phyloP scores from a whole-genome alignment of 169 alveolate species.

The Theileria luwenshuni region DNA sequence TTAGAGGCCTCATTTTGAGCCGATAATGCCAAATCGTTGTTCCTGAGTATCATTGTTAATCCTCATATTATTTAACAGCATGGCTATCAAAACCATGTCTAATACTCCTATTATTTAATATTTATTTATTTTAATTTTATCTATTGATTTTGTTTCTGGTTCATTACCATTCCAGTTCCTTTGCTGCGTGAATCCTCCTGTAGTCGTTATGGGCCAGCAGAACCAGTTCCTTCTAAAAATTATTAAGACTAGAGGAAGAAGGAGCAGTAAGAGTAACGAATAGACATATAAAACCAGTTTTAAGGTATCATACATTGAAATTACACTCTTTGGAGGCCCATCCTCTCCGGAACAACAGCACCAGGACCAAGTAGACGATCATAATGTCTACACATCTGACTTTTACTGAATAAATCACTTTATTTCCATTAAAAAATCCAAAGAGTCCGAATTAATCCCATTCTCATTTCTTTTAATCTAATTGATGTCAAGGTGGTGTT shows the following conservation, averaged over 20 bases:
- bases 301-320: background rate
- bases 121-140: background rate
- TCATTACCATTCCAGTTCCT: slow-evolving; percentile 49
- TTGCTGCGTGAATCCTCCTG: slow-evolving; percentile 52
- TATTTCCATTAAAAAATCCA: no score
- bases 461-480: no score
- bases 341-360: background rate
- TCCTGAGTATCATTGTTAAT: slow-evolving; percentile 11
- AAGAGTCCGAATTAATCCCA: no score
- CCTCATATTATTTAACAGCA: background rate
- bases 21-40: slow-evolving; percentile 28
- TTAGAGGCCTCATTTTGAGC: slow-evolving; percentile 34
- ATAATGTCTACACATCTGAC: no score
- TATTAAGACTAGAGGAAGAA: no score
- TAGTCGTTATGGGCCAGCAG: slow-evolving; percentile 54
- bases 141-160: background rate
- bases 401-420: no score
- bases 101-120: no score
- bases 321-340: background rate
- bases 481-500: no score
- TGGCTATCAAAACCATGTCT: background rate
- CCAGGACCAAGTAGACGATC: background rate
- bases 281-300: background rate
- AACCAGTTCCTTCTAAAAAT: slow-evolving; percentile 42
- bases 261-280: background rate